Evolutionary conservation across 31 red algal species (phyloP).

Genomic region (Porphyra umbilicalis): DNA sequence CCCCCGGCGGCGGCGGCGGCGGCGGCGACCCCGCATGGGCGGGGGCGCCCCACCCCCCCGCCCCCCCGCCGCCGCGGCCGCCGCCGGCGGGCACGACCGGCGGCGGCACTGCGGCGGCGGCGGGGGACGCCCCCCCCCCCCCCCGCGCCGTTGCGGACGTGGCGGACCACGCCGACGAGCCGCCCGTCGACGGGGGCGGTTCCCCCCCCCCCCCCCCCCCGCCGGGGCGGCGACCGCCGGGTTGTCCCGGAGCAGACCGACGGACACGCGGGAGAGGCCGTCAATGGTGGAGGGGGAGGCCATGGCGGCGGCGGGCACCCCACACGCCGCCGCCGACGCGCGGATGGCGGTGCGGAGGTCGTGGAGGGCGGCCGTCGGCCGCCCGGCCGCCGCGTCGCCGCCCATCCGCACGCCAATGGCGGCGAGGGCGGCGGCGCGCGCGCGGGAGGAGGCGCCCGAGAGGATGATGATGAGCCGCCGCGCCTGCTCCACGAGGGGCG

Average conservation of each 20-base stretch:
- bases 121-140: no score
- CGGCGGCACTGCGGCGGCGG: no score
- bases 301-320: not conserved
- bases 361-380: not conserved
- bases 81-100: no score
- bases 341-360: not conserved
- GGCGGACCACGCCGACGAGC: no score
- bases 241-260: not conserved
- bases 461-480: not conserved
- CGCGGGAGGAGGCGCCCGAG: not conserved
- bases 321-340: not conserved
- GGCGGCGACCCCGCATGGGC: not conserved
- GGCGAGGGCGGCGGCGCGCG: not conserved
- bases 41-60: not conserved
- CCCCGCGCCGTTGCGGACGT: no score
- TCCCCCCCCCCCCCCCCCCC: not conserved
- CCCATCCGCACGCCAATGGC: not conserved
- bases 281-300: not conserved
- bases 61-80: not conserved
- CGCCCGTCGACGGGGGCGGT: no score
- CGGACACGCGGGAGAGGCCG: not conserved
- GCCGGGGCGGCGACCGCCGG: not conserved
- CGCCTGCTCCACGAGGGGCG: not conserved
- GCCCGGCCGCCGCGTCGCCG: not conserved
- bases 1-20: not conserved